Evolutionary conservation across 2,329 filamentous ascomycete species (phyloP).

Genomic region (Sporothrix schenckii): DNA sequence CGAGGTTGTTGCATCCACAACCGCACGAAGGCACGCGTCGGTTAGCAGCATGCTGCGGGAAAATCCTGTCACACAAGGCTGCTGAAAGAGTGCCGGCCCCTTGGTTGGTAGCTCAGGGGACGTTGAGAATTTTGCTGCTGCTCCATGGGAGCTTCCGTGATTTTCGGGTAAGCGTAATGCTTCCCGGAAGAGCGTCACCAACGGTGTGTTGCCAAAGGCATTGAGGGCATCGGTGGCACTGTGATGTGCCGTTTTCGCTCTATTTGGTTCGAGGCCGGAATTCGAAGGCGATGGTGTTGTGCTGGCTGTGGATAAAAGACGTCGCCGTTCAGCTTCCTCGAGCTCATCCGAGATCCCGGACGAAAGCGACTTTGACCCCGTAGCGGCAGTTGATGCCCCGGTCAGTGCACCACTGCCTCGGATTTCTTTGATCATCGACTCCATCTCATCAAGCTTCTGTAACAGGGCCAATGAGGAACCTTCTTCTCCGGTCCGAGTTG

Average conservation of each 20-base stretch:
- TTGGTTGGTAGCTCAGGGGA: neutral
- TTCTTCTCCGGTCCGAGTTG: neutral
- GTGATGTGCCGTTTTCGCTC: conserved; percentile 32
- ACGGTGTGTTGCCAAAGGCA: conserved; percentile 21
- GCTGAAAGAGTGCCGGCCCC: neutral
- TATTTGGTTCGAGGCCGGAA: too few species aligned
- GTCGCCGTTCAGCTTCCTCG: neutral
- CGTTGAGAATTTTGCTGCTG: too few species aligned
- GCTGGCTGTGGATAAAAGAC: neutral
- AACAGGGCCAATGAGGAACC: conserved; percentile 31
- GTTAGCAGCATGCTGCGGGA: neutral
- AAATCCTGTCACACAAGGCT: neutral
- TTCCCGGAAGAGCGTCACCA: conserved; percentile 23
- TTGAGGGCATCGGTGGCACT: conserved; percentile 45
- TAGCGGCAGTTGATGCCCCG: neutral
- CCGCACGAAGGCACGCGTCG: neutral
- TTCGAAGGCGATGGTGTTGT: neutral
- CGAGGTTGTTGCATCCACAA: neutral
- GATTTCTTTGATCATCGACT: conserved; percentile 39
- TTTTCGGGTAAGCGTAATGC: conserved; percentile 1
- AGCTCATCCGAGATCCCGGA: neutral
- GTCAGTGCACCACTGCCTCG: neutral
- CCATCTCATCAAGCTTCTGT: conserved; percentile 39
- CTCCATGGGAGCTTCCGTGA: too few species aligned
- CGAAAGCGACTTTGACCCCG: neutral